Evolutionary conservation across 2,329 filamentous ascomycete species (phyloP).

Genomic region (Ceratocystiopsis brevicomis): DNA sequence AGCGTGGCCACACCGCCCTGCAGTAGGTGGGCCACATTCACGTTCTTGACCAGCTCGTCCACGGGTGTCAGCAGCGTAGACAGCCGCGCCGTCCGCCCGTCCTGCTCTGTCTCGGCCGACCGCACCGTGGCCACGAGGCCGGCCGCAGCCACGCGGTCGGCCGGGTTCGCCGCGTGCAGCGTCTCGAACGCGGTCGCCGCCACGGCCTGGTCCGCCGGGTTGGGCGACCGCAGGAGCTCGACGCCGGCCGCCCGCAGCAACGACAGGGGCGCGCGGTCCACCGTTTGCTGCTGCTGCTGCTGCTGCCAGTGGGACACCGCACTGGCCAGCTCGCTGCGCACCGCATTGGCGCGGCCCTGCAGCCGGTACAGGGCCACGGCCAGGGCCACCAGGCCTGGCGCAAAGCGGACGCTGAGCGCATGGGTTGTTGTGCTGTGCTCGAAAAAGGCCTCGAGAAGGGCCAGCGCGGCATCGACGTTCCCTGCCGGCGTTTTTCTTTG

Average conservation of each 20-base stretch:
- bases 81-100: conserved; percentile 2
- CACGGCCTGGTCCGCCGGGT: conserved; percentile 44
- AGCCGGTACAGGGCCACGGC: conserved; percentile 60
- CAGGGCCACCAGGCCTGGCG: conserved; percentile 68
- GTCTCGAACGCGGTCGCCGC: conserved; percentile 65
- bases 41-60: conserved; percentile 37
- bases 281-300: conserved; percentile 44
- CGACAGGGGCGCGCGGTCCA: conserved; percentile 24
- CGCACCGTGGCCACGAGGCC: conserved; percentile 76
- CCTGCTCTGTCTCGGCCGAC: conserved; percentile 37
- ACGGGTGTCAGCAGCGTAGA: conserved; percentile 17
- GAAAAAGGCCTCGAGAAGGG: conserved; percentile 59
- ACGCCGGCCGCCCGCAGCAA: conserved; percentile 69
- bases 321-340: conserved; percentile 55
- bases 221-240: conserved; percentile 59
- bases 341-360: conserved; percentile 53
- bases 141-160: conserved; percentile 52
- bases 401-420: conserved; percentile 45
- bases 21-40: conserved; percentile 45
- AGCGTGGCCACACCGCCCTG: conserved; percentile 41
- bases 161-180: conserved; percentile 45
- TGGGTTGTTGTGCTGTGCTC: conserved; percentile 35
- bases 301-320: conserved; percentile 67
- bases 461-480: conserved; percentile 54
- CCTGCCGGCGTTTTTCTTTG: neutral